Conservation (phyloP, 2,329 filamentous ascomycete species). For the Elsinoe batatas region DNA sequence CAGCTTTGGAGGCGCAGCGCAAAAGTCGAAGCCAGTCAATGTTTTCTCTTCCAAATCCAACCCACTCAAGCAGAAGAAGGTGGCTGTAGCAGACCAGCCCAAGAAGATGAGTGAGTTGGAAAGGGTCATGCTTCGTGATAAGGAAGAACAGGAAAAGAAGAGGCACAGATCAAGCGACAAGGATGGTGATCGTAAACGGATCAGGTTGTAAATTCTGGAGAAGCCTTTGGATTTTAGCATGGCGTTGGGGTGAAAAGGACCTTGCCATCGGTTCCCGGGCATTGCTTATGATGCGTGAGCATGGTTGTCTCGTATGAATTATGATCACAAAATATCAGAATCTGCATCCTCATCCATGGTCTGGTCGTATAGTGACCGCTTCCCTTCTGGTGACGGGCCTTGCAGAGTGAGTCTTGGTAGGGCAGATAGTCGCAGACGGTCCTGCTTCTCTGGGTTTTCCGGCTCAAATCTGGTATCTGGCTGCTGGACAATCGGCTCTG, state of each 20-base stretch:
- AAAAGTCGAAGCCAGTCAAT: conserved; percentile 55
- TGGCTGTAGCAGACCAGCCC: conserved; percentile 45
- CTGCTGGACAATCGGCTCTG: background rate
- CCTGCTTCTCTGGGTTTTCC: conserved; percentile 3
- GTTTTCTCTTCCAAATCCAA: conserved; percentile 69
- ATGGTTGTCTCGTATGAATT: background rate
- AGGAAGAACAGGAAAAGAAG: conserved; percentile 41
- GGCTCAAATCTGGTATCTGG: background rate
- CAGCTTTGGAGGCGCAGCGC: conserved; percentile 45
- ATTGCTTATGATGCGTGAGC: conserved; percentile 9
- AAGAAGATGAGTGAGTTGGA: conserved; percentile 85
- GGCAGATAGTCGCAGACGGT: conserved; percentile 16
- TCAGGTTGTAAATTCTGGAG: conserved; percentile 14
- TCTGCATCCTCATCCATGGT: conserved; percentile 67
- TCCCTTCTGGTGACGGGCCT: conserved; percentile 27
- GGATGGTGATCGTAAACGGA: conserved; percentile 20
- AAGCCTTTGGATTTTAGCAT: conserved; percentile 11
- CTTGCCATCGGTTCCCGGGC: no score
- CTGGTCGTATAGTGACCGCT: conserved; percentile 48
- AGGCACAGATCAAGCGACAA: conserved; percentile 24
- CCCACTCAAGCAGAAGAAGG: conserved; percentile 57
- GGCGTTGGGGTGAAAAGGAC: conserved; percentile 10
- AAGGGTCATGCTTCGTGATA: conserved; percentile 59
- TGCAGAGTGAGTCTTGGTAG: conserved; percentile 19
- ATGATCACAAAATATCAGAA: conserved; percentile 27